Evolutionary conservation across 805 yeast species (phyloP).

Genomic region (Ogataea nitratoaversa): DNA sequence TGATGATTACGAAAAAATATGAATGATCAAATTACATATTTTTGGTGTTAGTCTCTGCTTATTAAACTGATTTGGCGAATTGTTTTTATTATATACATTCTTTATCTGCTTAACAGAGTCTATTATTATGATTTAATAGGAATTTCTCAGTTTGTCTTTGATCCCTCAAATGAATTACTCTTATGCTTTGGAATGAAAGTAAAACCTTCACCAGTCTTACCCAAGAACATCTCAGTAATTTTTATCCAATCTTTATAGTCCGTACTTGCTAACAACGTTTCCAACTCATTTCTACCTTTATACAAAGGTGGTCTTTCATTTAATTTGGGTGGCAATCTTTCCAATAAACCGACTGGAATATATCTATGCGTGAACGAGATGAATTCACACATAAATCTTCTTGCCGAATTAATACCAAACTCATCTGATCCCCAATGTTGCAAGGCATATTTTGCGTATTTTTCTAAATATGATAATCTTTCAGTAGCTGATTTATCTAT

Average conservation of each 20-base stretch:
- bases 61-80: too few relatives aligned
- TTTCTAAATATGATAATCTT: conserved; percentile 69
- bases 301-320: conserved; percentile 94
- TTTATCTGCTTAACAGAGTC: too few relatives aligned
- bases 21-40: too few relatives aligned
- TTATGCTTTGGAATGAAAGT: conserved; percentile 91
- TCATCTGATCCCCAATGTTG: conserved; percentile 99
- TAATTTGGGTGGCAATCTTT: conserved; percentile 78
- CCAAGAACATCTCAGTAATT: conserved; percentile 90
- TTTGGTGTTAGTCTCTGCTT: too few relatives aligned
- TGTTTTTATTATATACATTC: too few relatives aligned
- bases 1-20: conserved; percentile 50
- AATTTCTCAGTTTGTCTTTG: neutral
- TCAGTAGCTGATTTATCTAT: conserved; percentile 89
- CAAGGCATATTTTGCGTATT: conserved; percentile 74
- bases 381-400: conserved; percentile 92
- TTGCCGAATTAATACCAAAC: conserved; percentile 81
- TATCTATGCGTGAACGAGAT: conserved; percentile 91
- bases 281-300: conserved; percentile 90
- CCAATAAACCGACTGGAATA: conserved; percentile 90
- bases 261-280: conserved; percentile 78
- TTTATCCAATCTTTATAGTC: conserved; percentile 95
- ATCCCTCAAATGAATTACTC: conserved; percentile 66
- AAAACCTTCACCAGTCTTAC: conserved; percentile 73
- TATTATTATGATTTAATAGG: neutral